Evolutionary conservation across 139 green algal genomes (phyloP), one percentile per base, ranked within the genome.

Genomic region (Chlamydomonas sp.): DNA sequence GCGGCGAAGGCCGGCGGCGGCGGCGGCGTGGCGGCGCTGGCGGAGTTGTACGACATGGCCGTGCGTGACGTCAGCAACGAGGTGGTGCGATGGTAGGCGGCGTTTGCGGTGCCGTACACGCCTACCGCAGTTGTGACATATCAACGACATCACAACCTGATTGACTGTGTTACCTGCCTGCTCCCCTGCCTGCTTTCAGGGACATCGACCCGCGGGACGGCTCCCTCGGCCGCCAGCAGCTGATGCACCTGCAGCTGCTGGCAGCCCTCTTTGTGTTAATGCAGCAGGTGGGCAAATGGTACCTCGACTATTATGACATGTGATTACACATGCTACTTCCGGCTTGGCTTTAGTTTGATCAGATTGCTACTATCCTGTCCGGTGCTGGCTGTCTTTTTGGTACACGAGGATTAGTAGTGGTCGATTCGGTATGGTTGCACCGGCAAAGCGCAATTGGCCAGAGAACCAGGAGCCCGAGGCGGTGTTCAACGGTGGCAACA

Each of bases 21-120:
- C 3, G 58, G 80, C 58, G 7, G 58, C 5, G 59, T 16, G 1
- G 69, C 8, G 17, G 80, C 80, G 57, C 68, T 86, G 71, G 61
- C 63, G 71, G 82, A 86, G 71, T 9, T 86, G 71, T 86, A 86
- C 71, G 82, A 79, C 4, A 58, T 86, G 82, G 69, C 72, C 49
- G 2, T 86, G 18, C 71, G 72, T 2, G 82, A 86, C 20, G 82
- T 79, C 31, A 10, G 12, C 10, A 9, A 20, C n/a, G 61, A 14
- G 10, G 82, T 16, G 8, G 60, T 61, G 10, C 49, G 31, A 6
- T 86, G 82, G 82, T 86, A 71, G 4, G 69, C 69, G 16, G 67
- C 20, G 5, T 2, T 59, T 77, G 20, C 3, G 7, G 3, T 5
- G 20, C 71, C 20, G 5, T 12, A 5, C 4, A 8, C 20, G 7